Base-by-base conservation (phyloP, 495 filamentous ascomycete genomes). In the Jackrogersella multiformis region DNA sequence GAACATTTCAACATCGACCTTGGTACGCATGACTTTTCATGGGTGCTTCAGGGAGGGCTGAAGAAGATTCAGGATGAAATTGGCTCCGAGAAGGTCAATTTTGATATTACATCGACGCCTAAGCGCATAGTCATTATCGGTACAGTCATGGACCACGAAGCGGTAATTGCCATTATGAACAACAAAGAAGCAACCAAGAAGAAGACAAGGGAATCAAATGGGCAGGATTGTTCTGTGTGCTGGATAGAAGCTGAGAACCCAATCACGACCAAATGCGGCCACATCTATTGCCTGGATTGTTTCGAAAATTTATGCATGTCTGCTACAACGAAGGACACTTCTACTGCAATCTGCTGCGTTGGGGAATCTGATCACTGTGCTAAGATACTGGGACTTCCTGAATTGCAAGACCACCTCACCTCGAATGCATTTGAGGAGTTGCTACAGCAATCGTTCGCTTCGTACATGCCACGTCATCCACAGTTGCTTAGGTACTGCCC, bases 271-370 rank as follows among this genome's bases (percentile, higher is more conserved):
- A 13, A 39, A 5, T 86, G 83, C 61, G 58, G 57, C 2, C 83
- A 85, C 60, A 45, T 58, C 9, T 86, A 84, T 66, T 84, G 82
- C 71, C 61, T 64, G 0, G 75, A 76, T n/a, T 84, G 82, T 53
- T 81, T 85, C 54, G 61, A 71, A 3, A 49, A 69, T 16, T 49
- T 79, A 20, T 79, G 79, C 48, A 56, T 68, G 32, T 73, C 79
- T 2, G 61, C 59, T 28, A 46, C 24, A 3, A 61, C 55, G 4
- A 51, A 49, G 16, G 26, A 63, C 0, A 39, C 71, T 8, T 62
- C 69, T 18, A 54, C 61, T 6, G 10, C 21, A n/a, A 56, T 83
- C 4, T 35, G 15, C 4, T 84, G 79, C 66, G 59, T 53, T 13
- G 77, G 77, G 13, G 36, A 59, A 4, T 51, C 42, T 0, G 73